Evolutionary conservation across 306 rosid species (phyloP), one percentile per base, ranked within the genome.

Genomic region (Hippophae gyantsensis): DNA sequence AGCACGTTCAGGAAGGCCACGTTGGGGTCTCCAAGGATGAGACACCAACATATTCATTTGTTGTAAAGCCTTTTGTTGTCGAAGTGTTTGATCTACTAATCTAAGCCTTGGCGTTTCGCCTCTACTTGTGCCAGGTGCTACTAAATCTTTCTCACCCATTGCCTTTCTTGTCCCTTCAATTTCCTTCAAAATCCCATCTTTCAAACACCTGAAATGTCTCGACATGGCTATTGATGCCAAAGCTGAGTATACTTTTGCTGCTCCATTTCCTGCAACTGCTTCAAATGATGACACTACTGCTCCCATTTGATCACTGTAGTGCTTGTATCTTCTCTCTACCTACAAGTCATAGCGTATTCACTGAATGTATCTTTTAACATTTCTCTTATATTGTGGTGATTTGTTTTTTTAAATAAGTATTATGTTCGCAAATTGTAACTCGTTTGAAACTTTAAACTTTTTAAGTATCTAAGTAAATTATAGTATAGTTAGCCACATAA

Each of bases 11-110:
- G 98, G 98, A 40, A 90, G 98, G 72, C 98, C 98, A 12, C 98
- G 98, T 61, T 90, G 98, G 45, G 98, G 98, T 27, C 98, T 71
- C 98, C 98, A 90, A 1, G 99, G 99, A 63, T 93, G 99, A 8
- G 68, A 80, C 64, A 89, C 99, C 94, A 93, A 88, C 83, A 93
- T 74, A 74, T 51, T 80, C 66, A 89, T 89, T 69, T 93, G 99
- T 41, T 93, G 99, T 38, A 86, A 89, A 1, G 95, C 97, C 50
- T 85, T 72, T 56, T 89, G 97, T 64, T 88, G 95, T 18, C 97
- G 72, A 0, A 93, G 64, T 12, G 93, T 43, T 59, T 84, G 95
- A 48, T 93, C 99, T 13, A 93, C 80, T 11, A 81, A 38, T 67
- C 79, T 69, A 8, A 93, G 99, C 71, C 94, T 71, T 0, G 99